Evolutionary conservation across 495 filamentous ascomycete species (phyloP).

Genomic region (Penicillium waksmanii): DNA sequence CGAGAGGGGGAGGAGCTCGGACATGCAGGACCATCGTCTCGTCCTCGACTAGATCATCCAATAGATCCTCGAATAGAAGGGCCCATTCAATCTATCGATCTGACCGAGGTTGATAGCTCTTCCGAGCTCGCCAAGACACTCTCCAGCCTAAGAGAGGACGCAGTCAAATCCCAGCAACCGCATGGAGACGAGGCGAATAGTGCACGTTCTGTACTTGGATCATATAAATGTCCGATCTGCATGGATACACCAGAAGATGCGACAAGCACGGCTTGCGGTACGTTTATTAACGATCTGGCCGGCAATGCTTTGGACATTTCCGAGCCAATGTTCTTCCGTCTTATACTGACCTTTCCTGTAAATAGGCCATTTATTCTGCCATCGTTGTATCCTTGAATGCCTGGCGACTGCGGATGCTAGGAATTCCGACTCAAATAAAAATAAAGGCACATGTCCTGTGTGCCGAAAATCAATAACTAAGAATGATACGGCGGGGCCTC

Average conservation of each 20-base stretch:
- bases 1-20: constrained; percentile 1
- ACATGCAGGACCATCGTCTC: constrained; percentile 2
- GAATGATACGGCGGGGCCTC: constrained; percentile 18
- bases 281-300: not conserved
- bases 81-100: constrained; percentile 20
- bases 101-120: constrained; percentile 47
- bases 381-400: constrained; percentile 23
- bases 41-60: not conserved
- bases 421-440: constrained; percentile 11
- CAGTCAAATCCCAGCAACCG: constrained; percentile 44
- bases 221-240: constrained; percentile 26
- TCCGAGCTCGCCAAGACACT: constrained; percentile 46
- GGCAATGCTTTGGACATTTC: not conserved
- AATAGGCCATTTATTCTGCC: constrained; percentile 26
- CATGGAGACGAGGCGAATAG: constrained; percentile 7
- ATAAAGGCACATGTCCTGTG: constrained; percentile 21
- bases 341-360: not conserved
- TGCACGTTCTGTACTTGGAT: not conserved
- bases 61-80: constrained; percentile 1
- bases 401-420: constrained; percentile 12
- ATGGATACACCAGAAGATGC: constrained; percentile 26
- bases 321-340: not conserved
- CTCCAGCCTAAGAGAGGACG: constrained; percentile 50
- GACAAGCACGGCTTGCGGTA: constrained; percentile 25
- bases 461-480: constrained; percentile 22